Evolutionary conservation across 1,284 basidiomycete genomes (phyloP).

Genomic region (Cutaneotrichosporon sp.): DNA sequence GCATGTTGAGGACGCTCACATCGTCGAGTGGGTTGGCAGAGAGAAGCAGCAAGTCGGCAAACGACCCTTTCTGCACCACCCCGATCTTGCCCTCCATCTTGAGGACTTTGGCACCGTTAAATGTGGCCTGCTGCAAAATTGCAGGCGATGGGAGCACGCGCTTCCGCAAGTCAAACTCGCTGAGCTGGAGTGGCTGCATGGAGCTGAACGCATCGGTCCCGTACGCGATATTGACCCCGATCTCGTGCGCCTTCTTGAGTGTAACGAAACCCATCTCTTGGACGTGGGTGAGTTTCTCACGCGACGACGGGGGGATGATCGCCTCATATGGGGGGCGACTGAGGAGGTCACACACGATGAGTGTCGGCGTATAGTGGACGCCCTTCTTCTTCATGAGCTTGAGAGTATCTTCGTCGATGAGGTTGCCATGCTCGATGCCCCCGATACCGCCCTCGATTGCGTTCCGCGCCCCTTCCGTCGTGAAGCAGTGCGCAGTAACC

Average conservation of each 20-base stretch:
- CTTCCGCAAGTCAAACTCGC: slow-evolving; percentile 50
- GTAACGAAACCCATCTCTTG: slow-evolving; percentile 20
- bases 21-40: slow-evolving; percentile 53
- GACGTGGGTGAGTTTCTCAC: slow-evolving; percentile 26
- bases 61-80: slow-evolving; percentile 44
- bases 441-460: slow-evolving; percentile 36
- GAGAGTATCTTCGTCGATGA: slow-evolving; percentile 39
- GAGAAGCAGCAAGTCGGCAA: slow-evolving; percentile 52
- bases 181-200: slow-evolving; percentile 27
- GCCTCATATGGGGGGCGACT: slow-evolving; percentile 22
- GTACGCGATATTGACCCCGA: slow-evolving; percentile 30
- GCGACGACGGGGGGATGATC: slow-evolving; percentile 22
- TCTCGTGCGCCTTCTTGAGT: slow-evolving; percentile 28
- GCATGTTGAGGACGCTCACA: slow-evolving; percentile 51
- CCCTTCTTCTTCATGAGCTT: slow-evolving; percentile 47
- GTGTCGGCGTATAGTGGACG: slow-evolving; percentile 52
- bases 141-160: slow-evolving; percentile 45
- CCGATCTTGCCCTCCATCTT: slow-evolving; percentile 47
- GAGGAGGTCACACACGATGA: slow-evolving; percentile 49
- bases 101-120: slow-evolving; percentile 50
- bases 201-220: slow-evolving; percentile 28
- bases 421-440: slow-evolving; percentile 54
- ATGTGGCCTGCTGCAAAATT: slow-evolving; percentile 52
- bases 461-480: slow-evolving; percentile 30
- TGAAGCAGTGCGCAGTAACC: slow-evolving; percentile 38